phyloP scores from a whole-genome alignment of 2,329 filamentous ascomycete species.

The Trichoderma sp. region DNA sequence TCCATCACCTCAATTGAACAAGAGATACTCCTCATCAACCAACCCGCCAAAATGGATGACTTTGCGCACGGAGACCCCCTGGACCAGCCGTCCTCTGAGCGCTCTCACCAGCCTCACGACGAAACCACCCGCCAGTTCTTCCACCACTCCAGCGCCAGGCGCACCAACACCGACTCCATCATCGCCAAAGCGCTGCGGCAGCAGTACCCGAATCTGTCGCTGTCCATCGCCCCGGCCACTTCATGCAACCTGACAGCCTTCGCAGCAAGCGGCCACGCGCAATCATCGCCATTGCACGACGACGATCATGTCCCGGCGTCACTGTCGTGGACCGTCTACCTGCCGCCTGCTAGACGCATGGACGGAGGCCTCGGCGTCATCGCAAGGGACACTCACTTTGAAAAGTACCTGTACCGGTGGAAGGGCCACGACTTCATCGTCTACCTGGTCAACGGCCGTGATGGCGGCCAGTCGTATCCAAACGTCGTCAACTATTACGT shows the following conservation, averaged over 20 bases:
- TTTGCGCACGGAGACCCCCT: background rate
- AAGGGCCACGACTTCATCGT: slow-evolving; percentile 45
- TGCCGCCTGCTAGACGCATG: slow-evolving; percentile 45
- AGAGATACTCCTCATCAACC: background rate
- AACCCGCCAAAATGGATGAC: background rate
- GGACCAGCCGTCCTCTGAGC: background rate
- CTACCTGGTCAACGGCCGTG: slow-evolving; percentile 46
- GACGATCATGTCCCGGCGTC: slow-evolving; percentile 35
- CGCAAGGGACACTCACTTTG: slow-evolving; percentile 33
- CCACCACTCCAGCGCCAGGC: slow-evolving; percentile 43
- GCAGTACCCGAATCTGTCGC: slow-evolving; percentile 47
- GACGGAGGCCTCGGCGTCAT: slow-evolving; percentile 42
- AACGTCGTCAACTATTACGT: slow-evolving; percentile 42
- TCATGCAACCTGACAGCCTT: slow-evolving; percentile 46
- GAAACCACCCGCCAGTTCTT: slow-evolving; percentile 34
- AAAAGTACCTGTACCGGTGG: slow-evolving; percentile 49
- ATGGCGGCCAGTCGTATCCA: slow-evolving; percentile 40
- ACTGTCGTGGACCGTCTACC: slow-evolving; percentile 43
- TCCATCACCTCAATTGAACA: background rate
- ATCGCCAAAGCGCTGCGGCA: slow-evolving; percentile 44
- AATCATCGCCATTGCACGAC: slow-evolving; percentile 36
- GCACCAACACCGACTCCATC: slow-evolving; percentile 47
- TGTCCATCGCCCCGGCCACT: slow-evolving; percentile 41
- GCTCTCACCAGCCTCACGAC: background rate
- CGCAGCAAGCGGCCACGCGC: slow-evolving; percentile 45